Percentiles rank a stretch among this genome's conserved stretches.
phyloP scores from a whole-genome alignment of 2,329 filamentous ascomycete species.

The Colletotrichum sp. region DNA sequence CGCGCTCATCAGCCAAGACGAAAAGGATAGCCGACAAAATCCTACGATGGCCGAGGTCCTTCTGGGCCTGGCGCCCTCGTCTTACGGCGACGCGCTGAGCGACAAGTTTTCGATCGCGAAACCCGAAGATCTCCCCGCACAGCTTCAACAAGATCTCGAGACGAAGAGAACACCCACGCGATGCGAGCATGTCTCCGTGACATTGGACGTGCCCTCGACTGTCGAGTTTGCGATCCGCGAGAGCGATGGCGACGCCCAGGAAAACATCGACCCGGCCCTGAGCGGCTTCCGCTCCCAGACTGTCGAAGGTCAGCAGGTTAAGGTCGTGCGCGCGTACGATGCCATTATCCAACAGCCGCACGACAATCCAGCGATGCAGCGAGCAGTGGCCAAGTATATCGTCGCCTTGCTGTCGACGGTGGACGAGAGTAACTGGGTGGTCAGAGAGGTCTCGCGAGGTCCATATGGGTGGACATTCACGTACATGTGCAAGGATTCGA shows the following conservation, averaged over 20 bases:
- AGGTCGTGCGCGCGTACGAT: conserved; percentile 49
- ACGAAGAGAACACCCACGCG: conserved; percentile 51
- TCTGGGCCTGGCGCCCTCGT: conserved; percentile 22
- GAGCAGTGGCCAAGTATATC: conserved; percentile 54
- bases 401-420: conserved; percentile 44
- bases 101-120: conserved; percentile 38
- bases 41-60: conserved; percentile 30
- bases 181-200: conserved; percentile 53
- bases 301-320: conserved; percentile 31
- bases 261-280: conserved; percentile 41
- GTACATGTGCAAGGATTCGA: conserved; percentile 59
- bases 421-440: conserved; percentile 55
- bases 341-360: conserved; percentile 53
- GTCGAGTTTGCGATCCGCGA: conserved; percentile 47
- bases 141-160: conserved; percentile 46
- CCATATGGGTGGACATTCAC: conserved; percentile 58
- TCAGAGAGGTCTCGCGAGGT: conserved; percentile 48
- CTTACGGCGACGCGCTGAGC: conserved; percentile 28
- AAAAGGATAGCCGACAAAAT: neutral
- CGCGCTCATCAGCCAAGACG: neutral
- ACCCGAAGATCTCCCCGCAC: conserved; percentile 50
- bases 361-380: conserved; percentile 54
- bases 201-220: conserved; percentile 50
- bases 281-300: conserved; percentile 28
- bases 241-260: conserved; percentile 37